A percentile compares a stretch with the other conserved stretches of the same genome.
Evolutionary conservation across 805 yeast genomes (phyloP).

Genomic region (Barnettozyma californica): DNA sequence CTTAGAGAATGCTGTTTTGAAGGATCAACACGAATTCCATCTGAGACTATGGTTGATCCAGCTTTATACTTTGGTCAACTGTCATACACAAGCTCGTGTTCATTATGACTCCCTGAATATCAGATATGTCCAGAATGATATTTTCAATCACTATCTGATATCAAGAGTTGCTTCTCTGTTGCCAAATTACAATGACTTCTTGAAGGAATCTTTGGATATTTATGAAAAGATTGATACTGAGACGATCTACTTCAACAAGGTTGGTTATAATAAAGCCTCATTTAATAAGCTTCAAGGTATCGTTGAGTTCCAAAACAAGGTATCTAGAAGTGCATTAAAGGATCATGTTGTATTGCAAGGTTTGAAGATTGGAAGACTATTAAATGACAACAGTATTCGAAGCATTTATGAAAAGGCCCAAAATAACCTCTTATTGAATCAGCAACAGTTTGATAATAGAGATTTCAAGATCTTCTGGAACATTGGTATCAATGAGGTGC

Average conservation of each 20-base stretch:
- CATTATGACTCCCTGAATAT: constrained; percentile 54
- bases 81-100: constrained; percentile 40
- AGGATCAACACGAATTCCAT: constrained; percentile 71
- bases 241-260: constrained; percentile 40
- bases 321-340: constrained; percentile 40
- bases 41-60: constrained; percentile 66
- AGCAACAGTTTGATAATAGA: constrained; percentile 44
- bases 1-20: constrained; percentile 48
- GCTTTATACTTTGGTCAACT: constrained; percentile 55
- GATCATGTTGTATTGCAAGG: constrained; percentile 26
- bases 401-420: constrained; percentile 21
- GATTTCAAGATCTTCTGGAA: constrained; percentile 53
- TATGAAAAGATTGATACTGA: constrained; percentile 53
- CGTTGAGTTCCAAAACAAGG: constrained; percentile 49
- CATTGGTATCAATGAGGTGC: constrained; percentile 35
- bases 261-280: constrained; percentile 53
- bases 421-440: constrained; percentile 20
- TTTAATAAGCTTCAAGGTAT: constrained; percentile 67
- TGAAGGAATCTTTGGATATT: constrained; percentile 37
- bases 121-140: constrained; percentile 73
- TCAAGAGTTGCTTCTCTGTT: constrained; percentile 41
- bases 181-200: constrained; percentile 36
- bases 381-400: constrained; percentile 24
- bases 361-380: constrained; percentile 22
- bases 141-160: constrained; percentile 49